phyloP scores from a whole-genome alignment of 768 basidiomycete genomes.

The Clitopilus hobsonii region DNA sequence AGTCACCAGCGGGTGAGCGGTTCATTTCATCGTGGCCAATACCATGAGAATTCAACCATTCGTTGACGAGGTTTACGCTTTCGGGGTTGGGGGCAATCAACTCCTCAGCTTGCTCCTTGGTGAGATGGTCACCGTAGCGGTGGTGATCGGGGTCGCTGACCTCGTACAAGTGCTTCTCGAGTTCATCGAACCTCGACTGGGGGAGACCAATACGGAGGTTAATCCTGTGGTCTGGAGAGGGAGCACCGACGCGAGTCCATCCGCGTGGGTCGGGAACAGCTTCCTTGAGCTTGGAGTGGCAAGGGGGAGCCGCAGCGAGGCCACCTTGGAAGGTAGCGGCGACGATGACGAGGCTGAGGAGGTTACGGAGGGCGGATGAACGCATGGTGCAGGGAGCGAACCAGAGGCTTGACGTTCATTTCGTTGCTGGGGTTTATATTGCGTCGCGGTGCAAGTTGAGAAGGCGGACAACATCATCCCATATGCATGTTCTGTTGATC shows the following conservation, averaged over 20 bases:
- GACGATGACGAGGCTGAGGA: constrained; percentile 6
- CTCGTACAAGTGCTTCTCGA: constrained; percentile 52
- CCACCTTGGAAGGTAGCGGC: constrained; percentile 3
- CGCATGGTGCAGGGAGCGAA: constrained; percentile 6
- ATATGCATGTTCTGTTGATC: background rate
- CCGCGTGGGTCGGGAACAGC: constrained; percentile 31
- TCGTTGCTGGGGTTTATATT: background rate
- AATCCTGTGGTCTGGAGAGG: constrained; percentile 42
- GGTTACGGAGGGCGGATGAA: constrained; percentile 1
- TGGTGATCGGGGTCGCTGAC: constrained; percentile 53
- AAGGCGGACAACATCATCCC: background rate
- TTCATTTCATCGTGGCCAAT: constrained; percentile 39
- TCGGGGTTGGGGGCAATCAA: constrained; percentile 54
- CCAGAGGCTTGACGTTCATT: background rate
- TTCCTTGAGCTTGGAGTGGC: constrained; percentile 17
- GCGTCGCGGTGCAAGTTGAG: background rate
- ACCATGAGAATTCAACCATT: constrained; percentile 59
- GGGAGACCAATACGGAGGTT: constrained; percentile 54
- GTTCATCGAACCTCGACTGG: constrained; percentile 42
- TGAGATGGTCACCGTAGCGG: constrained; percentile 52
- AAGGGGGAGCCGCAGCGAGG: constrained; percentile 9
- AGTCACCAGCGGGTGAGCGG: constrained; percentile 65
- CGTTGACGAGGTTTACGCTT: constrained; percentile 48
- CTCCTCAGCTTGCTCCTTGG: constrained; percentile 61
- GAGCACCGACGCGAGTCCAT: constrained; percentile 39